Evolutionary conservation across 768 basidiomycete species (phyloP), one percentile per base, ranked within the genome.

Genomic region (Lepiota brunneoincarnata): DNA sequence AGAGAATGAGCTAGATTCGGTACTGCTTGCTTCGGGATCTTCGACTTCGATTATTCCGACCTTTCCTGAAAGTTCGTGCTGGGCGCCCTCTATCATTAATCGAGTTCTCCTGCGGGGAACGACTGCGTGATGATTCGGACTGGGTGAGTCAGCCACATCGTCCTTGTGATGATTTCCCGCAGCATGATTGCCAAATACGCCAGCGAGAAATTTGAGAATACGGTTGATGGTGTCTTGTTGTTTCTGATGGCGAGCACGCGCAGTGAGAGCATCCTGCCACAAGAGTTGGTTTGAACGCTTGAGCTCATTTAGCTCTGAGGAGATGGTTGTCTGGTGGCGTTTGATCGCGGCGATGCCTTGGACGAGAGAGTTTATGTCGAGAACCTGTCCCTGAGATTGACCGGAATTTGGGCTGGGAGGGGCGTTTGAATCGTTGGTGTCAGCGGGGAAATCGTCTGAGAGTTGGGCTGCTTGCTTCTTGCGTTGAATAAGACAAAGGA

Each of bases 181-280:
- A 14, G 74, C 73, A 50, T 77, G 79, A 41, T 67, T 68, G 11
- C 89, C 88, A 71, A 98, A 98, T 2, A 98, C 88, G 11, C 92
- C 87, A 9, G 95, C 95, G 51, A 99, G 72, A 70, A 99, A 98
- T 56, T 93, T 89, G 58, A 99, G 80, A 57, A 99, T 98, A 51
- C 91, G 76, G 63, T 97, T 93, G 66, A 98, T 93, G 18, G 93
- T 97, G 67, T 98, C 94, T 64, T 97, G 89, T 59, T 98, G 94
- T 64, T 91, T 94, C 66, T 93, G 86, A 64, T 96, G 87, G 53
- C 84, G 80, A 59, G 87, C 83, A 14, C 93, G 76, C 1, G 91
- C 82, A 28, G 81, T 73, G 59, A 93, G 69, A 1, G 93, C 86
- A 64, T 98, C 94, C 65, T 92, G 84, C 96, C 96, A 99, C n/a